phyloP scores from a whole-genome alignment of 1,139 yeast genomes.

The Hemisphaericaspora xylanilytica region DNA sequence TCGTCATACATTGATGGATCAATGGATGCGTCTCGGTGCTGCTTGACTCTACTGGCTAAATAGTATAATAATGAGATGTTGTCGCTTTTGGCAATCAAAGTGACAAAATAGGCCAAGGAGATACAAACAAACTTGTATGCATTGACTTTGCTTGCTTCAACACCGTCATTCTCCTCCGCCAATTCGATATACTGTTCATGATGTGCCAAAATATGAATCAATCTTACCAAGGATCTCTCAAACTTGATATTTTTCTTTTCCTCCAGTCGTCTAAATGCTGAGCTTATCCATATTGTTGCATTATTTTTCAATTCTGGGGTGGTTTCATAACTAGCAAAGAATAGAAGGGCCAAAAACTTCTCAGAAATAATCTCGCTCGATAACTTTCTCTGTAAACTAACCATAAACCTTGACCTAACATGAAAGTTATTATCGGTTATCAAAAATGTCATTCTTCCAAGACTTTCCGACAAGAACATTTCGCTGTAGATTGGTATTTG shows the following conservation, averaged over 20 bases:
- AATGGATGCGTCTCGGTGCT: conserved; percentile 62
- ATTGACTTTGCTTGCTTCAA: conserved; percentile 25
- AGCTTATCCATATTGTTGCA: conserved; percentile 70
- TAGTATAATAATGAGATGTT: conserved; percentile 75
- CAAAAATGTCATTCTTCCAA: conserved; percentile 55
- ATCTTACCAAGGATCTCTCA: conserved; percentile 65
- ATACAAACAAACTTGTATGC: conserved; percentile 55
- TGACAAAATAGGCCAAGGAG: conserved; percentile 60
- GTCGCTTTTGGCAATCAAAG: conserved; percentile 58
- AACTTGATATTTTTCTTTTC: conserved; percentile 43
- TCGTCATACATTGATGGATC: conserved; percentile 33
- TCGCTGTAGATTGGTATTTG: conserved; percentile 51
- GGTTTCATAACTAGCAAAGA: conserved; percentile 78
- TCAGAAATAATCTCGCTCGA: conserved; percentile 57
- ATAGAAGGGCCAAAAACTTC: conserved; percentile 63
- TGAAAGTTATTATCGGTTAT: conserved; percentile 64
- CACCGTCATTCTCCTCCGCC: conserved; percentile 19
- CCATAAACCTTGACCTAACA: conserved; percentile 56
- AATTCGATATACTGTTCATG: conserved; percentile 63
- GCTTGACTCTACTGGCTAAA: conserved; percentile 76
- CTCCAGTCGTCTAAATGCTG: conserved; percentile 50
- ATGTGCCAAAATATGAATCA: conserved; percentile 71
- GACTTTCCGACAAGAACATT: conserved; percentile 49
- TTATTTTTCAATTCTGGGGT: conserved; percentile 46
- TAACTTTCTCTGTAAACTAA: conserved; percentile 51